These are phyloP conservation scores for Elaeagnus macrophylla DNA, from an alignment of 306 rosid species.

Conservation along the genomic window DNA sequence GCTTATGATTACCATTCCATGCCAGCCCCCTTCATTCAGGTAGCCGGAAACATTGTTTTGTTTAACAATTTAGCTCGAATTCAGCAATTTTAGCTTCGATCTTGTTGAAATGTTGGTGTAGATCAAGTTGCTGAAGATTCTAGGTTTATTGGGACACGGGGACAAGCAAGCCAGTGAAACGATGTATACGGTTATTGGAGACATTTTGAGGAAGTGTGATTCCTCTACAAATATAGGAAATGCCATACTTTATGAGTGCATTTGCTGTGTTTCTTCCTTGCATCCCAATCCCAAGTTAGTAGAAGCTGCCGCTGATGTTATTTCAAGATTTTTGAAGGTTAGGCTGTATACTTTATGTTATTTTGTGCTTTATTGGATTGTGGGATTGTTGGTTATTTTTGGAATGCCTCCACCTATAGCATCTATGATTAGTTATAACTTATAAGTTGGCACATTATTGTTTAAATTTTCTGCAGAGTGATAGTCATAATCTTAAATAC, in stretches of 20 bases:
- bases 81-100: neutral
- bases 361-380: neutral
- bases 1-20: conserved; percentile 79
- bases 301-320: conserved; percentile 79
- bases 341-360: too few species aligned
- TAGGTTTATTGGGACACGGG: conserved; percentile 73
- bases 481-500: conserved; percentile 90
- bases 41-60: conserved; percentile 1
- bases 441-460: neutral
- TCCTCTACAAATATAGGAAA: conserved; percentile 77
- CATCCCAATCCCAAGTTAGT: conserved; percentile 63
- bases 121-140: conserved; percentile 81
- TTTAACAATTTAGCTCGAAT: neutral
- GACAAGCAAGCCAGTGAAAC: conserved; percentile 84
- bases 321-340: conserved; percentile 91
- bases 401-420: neutral
- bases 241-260: conserved; percentile 77
- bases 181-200: conserved; percentile 79
- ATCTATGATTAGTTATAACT: neutral
- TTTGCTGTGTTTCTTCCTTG: conserved; percentile 75
- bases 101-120: conserved; percentile 23
- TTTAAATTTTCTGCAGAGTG: conserved; percentile 51
- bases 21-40: conserved; percentile 96
- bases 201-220: conserved; percentile 73
- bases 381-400: neutral